Evolutionary conservation across 2,329 filamentous ascomycete species (phyloP).

Genomic region (Arthrobotrys iridis): DNA sequence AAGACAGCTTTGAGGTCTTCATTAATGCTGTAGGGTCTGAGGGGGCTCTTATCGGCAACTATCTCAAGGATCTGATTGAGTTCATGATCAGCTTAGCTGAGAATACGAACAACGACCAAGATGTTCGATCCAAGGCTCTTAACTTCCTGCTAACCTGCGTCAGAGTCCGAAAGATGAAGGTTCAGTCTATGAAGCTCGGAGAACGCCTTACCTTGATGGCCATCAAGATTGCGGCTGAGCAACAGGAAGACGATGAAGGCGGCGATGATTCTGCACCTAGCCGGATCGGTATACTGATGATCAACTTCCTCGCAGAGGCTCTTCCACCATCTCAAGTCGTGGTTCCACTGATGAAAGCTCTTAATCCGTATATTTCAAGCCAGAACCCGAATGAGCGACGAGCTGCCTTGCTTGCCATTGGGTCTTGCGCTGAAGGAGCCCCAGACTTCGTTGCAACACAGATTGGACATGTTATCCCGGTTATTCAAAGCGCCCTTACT

Average conservation of each 20-base stretch:
- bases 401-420: slow-evolving; percentile 89
- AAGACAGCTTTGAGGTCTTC: slow-evolving; percentile 95
- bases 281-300: slow-evolving; percentile 82
- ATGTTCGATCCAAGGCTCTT: slow-evolving; percentile 87
- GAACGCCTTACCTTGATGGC: slow-evolving; percentile 86
- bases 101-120: slow-evolving; percentile 81
- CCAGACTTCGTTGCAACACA: slow-evolving; percentile 98
- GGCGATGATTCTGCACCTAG: slow-evolving; percentile 88
- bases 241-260: slow-evolving; percentile 75
- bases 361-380: slow-evolving; percentile 81
- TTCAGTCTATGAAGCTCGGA: slow-evolving; percentile 88
- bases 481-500: slow-evolving; percentile 82
- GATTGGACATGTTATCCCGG: slow-evolving; percentile 83
- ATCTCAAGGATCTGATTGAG: slow-evolving; percentile 87
- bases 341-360: slow-evolving; percentile 86
- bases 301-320: slow-evolving; percentile 87
- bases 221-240: slow-evolving; percentile 88
- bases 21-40: slow-evolving; percentile 93
- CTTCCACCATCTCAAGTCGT: slow-evolving; percentile 93
- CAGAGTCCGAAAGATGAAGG: slow-evolving; percentile 91
- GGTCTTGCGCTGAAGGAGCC: slow-evolving; percentile 94
- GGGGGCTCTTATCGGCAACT: slow-evolving; percentile 79
- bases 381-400: slow-evolving; percentile 81
- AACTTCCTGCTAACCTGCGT: slow-evolving; percentile 94
- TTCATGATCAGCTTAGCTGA: slow-evolving; percentile 91